A percentile compares a stretch with the other conserved stretches of the same genome.
Conservation (phyloP, 2,329 filamentous ascomycete species). For the Leptographium radiaticola region DNA sequence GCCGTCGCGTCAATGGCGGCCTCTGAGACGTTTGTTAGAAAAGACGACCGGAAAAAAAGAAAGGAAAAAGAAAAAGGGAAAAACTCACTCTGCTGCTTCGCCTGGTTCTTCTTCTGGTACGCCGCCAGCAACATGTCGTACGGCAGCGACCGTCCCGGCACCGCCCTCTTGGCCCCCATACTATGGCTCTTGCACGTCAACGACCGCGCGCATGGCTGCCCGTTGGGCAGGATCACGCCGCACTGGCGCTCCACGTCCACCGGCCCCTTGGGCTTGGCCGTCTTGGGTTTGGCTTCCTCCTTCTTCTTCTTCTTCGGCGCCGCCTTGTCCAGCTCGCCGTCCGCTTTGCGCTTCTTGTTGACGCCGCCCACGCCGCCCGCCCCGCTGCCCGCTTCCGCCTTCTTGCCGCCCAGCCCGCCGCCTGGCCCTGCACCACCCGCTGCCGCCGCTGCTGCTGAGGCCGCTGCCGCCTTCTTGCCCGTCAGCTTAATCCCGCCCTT, state of each 20-base stretch:
- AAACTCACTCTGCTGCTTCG: constrained; percentile 64
- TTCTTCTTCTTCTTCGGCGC: constrained; percentile 92
- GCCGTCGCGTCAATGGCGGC: constrained; percentile 91
- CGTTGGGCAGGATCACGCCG: constrained; percentile 74
- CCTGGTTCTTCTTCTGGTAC: constrained; percentile 97
- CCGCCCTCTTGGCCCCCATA: constrained; percentile 89
- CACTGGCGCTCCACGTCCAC: constrained; percentile 93
- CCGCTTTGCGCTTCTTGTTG: constrained; percentile 62
- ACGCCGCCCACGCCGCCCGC: constrained; percentile 27
- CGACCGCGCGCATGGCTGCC: constrained; percentile 74
- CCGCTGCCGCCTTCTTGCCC: neutral
- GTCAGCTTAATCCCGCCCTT: constrained; percentile 15
- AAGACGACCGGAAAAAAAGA: neutral
- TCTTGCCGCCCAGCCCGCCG: constrained; percentile 12
- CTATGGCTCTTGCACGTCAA: constrained; percentile 87
- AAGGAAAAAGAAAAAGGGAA: neutral
- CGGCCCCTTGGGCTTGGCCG: constrained; percentile 75
- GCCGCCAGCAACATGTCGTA: constrained; percentile 85
- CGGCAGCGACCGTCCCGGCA: constrained; percentile 73
- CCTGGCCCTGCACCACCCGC: neutral
- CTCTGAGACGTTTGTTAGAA: constrained; percentile 37
- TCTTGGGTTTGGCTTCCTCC: constrained; percentile 75
- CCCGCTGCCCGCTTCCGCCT: constrained; percentile 41
- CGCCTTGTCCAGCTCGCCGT: constrained; percentile 65
- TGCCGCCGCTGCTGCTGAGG: constrained; percentile 19